Evolutionary conservation across 148 eudicot species (phyloP).

Genomic region (Rhododendron molle): DNA sequence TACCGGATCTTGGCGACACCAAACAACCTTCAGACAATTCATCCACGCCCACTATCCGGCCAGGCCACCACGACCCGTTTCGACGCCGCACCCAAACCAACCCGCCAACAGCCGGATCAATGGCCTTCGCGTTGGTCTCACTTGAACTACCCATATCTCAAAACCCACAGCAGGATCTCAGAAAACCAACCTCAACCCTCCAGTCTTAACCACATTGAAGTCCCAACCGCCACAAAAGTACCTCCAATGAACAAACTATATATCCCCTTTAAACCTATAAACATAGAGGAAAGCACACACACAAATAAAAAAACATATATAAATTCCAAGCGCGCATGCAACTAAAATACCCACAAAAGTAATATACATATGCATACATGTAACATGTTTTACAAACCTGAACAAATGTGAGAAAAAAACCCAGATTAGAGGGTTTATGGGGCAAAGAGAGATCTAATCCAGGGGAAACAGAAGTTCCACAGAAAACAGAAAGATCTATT

Average conservation of each 20-base stretch:
- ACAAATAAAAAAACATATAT: neutral
- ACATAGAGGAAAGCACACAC: neutral
- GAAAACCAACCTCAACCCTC: constrained; percentile 18
- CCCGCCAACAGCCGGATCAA: constrained; percentile 51
- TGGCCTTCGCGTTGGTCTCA: constrained; percentile 27
- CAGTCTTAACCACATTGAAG: constrained; percentile 5
- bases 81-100: constrained; percentile 79
- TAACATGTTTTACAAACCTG: neutral
- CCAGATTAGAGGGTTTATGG: constrained; percentile 12
- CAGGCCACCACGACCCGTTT: constrained; percentile 95
- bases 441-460: constrained; percentile 11
- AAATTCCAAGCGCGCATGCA: constrained; percentile 12
- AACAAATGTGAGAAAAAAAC: neutral
- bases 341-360: neutral
- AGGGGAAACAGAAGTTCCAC: neutral
- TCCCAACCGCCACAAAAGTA: neutral
- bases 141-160: constrained; percentile 28
- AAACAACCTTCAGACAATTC: constrained; percentile 39
- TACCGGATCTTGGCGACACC: constrained; percentile 45
- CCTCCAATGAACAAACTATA: constrained; percentile 6
- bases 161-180: constrained; percentile 6
- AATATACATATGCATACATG: neutral
- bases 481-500: neutral
- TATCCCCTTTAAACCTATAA: constrained; percentile 1
- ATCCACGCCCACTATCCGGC: constrained; percentile 50